These are phyloP conservation scores for Aspergillus avenaceus DNA, from an alignment of 495 filamentous ascomycete genomes.

Conservation along the genomic window DNA sequence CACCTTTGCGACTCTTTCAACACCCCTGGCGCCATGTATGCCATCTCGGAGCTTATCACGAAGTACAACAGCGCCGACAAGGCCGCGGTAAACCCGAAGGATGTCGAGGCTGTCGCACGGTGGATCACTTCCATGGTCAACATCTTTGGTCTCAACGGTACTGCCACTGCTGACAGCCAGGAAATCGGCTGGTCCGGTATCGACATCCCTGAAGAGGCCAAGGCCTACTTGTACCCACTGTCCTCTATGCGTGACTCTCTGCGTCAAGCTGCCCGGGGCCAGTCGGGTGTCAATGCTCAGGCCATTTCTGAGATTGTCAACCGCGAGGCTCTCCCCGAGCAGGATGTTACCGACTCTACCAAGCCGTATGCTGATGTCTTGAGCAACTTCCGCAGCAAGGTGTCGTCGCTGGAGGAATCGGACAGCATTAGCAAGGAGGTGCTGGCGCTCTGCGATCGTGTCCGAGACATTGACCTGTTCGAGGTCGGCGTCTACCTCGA, in stretches of 20 bases:
- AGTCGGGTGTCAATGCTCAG: conserved; percentile 28
- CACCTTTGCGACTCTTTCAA: conserved; percentile 87
- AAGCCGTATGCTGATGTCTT: conserved; percentile 36
- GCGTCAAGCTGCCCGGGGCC: conserved; percentile 50
- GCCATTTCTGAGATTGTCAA: conserved; percentile 32
- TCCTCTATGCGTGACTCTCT: conserved; percentile 66
- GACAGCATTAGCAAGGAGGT: conserved; percentile 52
- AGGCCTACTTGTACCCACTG: conserved; percentile 61
- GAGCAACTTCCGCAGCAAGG: conserved; percentile 33
- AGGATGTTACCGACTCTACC: conserved; percentile 22
- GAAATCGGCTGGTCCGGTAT: conserved; percentile 83
- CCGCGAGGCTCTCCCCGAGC: conserved; percentile 12
- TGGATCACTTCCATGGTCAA: conserved; percentile 84
- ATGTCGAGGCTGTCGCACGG: conserved; percentile 57
- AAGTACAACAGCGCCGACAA: conserved; percentile 68
- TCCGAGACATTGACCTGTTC: conserved; percentile 77
- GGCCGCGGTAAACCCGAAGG: conserved; percentile 45
- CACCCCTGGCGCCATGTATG: conserved; percentile 70
- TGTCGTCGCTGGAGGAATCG: conserved; percentile 44
- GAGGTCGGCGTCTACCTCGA: conserved; percentile 82
- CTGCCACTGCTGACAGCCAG: conserved; percentile 49
- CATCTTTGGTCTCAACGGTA: conserved; percentile 77
- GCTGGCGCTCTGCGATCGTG: conserved; percentile 67
- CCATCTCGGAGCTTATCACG: conserved; percentile 70
- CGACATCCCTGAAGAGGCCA: conserved; percentile 54